Evolutionary conservation across 208 protist genomes (phyloP), one percentile per base, ranked within the genome.

Genomic region (Novymonas esmeraldas): DNA sequence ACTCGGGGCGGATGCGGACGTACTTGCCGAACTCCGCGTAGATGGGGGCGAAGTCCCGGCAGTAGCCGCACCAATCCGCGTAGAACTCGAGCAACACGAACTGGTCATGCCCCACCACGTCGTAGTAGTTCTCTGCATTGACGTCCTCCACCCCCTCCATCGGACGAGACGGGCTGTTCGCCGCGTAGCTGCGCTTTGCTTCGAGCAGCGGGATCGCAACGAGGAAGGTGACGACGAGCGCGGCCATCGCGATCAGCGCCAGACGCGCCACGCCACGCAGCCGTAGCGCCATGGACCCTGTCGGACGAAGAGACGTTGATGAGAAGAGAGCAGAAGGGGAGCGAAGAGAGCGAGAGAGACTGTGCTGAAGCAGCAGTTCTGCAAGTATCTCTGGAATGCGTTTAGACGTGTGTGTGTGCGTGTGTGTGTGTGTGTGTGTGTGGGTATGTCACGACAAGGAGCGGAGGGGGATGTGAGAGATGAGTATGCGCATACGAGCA

Each of bases 61-160:
- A 71, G 73, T 95, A 80, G 18, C 81, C 82, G 56, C 91, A 95
- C 92, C 91, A 94, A 26, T 76, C 78, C n/a, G 82, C 84, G 66
- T 93, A 95, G 54, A 97, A 96, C 72, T 95, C 83, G 14, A 97
- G 48, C 24, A 92, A 58, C 28, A 79, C 73, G 45, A 71, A 76
- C 20, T 55, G 50, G 13, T 80, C 70, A 45, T 75, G 64, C 4
- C 69, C 74, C 20, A 90, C 70, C 11, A 87, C 29, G n/a, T 78
- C 65, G 57, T 78, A 55, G 55, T 84, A 85, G 55, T 78, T 86
- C 22, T 68, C 63, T 18, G 28, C 24, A 49, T 62, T 73, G 1
- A 81, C 26, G 7, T 81, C 77, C 56, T 80, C 69, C 2, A 81
- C 74, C 38, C 74, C 62, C 7, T 69, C 46, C 66, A 83, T 55